Conservation (phyloP, 1,284 basidiomycete species). For the Puccinia coronata region DNA sequence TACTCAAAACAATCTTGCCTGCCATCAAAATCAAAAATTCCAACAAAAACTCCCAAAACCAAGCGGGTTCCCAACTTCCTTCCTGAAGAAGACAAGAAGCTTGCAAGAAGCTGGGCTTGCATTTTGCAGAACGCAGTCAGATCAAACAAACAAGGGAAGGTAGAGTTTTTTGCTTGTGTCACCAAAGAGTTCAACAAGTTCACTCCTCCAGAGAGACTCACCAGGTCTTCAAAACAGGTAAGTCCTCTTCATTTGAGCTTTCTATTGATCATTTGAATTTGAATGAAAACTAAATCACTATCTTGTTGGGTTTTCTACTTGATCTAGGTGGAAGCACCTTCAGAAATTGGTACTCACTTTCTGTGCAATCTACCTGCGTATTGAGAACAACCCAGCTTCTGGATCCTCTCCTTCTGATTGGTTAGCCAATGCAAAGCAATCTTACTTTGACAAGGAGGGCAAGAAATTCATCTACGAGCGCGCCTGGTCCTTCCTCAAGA, state of each 20-base stretch:
- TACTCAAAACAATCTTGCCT: too few species aligned
- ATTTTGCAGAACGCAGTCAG: neutral
- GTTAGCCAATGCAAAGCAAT: neutral
- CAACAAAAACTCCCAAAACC: neutral
- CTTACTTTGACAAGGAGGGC: neutral
- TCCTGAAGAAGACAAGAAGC: constrained; percentile 10
- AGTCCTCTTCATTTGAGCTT: neutral
- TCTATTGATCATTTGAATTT: neutral
- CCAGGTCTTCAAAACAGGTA: neutral
- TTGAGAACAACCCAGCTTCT: neutral
- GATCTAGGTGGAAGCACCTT: constrained; percentile 1
- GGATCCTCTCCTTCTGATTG: neutral
- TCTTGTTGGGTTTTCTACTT: neutral
- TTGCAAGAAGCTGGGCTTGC: constrained; percentile 15
- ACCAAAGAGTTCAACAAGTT: neutral
- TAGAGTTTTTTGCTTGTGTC: neutral
- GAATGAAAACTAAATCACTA: neutral
- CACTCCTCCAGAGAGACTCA: neutral
- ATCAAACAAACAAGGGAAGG: constrained; percentile 4
- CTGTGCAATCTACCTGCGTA: neutral
- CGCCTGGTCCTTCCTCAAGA: constrained; percentile 12
- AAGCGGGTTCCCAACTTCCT: constrained; percentile 6
- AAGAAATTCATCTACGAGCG: neutral
- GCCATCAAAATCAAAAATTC: too few species aligned
- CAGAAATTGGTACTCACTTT: neutral